Evolutionary conservation across 2,329 filamentous ascomycete genomes (phyloP), one percentile per base, ranked within the genome.

Genomic region (Clonostachys rhizophaga): DNA sequence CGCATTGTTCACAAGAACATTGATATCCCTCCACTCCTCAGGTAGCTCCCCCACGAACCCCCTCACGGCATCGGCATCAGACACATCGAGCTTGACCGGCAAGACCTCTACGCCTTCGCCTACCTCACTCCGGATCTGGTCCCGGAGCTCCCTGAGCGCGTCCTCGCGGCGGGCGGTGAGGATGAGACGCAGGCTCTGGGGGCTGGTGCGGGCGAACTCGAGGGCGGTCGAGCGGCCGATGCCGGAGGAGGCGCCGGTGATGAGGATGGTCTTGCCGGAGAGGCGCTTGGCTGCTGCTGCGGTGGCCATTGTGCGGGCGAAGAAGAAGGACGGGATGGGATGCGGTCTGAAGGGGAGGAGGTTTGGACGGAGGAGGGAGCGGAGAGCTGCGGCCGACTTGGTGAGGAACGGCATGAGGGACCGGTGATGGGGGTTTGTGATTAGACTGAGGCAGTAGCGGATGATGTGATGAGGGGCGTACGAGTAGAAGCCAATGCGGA

Each of bases 1-100:
- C 89, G 92, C 92, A 75, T 97, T 97, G 72, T 99, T 99, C 24
- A 99, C 89, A 50, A 99, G 71, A 4, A 97, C 79, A 64, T 97
- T 82, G 54, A 97, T 87, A 24, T 90, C 83, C 64, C 79, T 83
- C 72, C 89, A 97, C 62, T 91, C 91, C 51, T 83, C 81, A 0
- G 92, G 91, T 57, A 97, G 68, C 39, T 74, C 78, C 2, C 68
- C 70, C 12, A 96, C 84, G 60, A 97, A 92, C 39, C 69, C 71
- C 45, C 77, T 76, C 5, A 97, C 79, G 61, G 94, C 84, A 4
- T 84, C 80, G 0, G 88, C 75, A 49, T 87, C 86, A 72, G 87
- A 91, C 47, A 99, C 86, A 65, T 99, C 94, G 46, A 97, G 77
- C 72, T 90, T 84, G 11, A 94, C 82, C 2, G 91, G 83, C 40